phyloP scores from a whole-genome alignment of 2,329 filamentous ascomycete genomes.

The Xylariaceae sp. region DNA sequence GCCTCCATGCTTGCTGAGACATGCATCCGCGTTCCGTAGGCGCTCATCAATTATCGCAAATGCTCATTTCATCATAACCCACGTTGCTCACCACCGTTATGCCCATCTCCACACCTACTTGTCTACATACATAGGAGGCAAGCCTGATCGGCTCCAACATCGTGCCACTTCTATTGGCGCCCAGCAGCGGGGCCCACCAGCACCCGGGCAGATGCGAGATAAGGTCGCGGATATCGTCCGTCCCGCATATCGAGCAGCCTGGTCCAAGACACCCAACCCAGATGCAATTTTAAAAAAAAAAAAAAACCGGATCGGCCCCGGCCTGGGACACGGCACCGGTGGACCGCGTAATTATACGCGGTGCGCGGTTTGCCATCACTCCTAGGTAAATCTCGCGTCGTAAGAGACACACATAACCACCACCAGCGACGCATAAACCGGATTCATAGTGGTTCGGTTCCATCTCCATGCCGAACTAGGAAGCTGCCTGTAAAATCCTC shows the following conservation, averaged over 20 bases:
- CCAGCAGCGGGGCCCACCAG: conserved; percentile 4
- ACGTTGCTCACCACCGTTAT: neutral
- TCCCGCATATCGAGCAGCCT: conserved; percentile 5
- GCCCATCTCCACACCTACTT: conserved; percentile 3
- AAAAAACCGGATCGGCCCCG: neutral
- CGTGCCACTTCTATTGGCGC: conserved; percentile 14
- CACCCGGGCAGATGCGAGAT: conserved; percentile 14
- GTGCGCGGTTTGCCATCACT: neutral
- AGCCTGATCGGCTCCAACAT: conserved; percentile 14
- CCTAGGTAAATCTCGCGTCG: neutral
- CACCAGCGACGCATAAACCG: neutral
- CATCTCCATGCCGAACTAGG: neutral
- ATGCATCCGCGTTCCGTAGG: conserved; percentile 7
- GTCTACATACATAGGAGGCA: conserved; percentile 13
- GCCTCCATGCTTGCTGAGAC: conserved; percentile 15
- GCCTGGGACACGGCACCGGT: neutral
- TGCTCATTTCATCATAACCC: conserved; percentile 1
- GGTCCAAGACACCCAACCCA: conserved; percentile 18
- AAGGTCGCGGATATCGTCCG: conserved; percentile 10
- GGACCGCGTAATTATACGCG: neutral
- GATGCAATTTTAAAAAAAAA: too few relatives aligned
- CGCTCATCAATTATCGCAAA: neutral
- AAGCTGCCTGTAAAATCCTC: neutral
- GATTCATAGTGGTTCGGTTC: neutral
- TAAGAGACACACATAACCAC: neutral